Evolutionary conservation across 176 grass and related monocot species (phyloP).

Genomic region (Paspalum vaginatum): DNA sequence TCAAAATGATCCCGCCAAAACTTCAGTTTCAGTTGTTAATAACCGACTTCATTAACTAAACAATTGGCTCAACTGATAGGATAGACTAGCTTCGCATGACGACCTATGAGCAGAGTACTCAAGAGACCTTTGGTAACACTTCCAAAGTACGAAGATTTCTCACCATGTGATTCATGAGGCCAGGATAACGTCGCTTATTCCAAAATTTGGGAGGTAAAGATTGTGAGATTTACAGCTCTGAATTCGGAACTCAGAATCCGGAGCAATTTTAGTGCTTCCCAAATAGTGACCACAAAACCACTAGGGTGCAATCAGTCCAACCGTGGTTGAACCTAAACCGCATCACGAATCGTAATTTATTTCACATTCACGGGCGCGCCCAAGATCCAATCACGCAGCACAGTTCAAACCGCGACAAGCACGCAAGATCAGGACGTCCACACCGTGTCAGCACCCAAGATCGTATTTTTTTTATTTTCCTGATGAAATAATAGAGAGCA

Average conservation of each 20-base stretch:
- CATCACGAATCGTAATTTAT: slow-evolving; percentile 7
- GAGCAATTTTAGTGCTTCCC: too few relatives aligned
- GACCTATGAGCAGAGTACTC: neutral
- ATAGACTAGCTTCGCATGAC: neutral
- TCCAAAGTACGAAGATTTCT: neutral
- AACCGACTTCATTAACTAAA: neutral
- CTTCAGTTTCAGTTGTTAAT: neutral
- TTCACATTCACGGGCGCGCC: neutral
- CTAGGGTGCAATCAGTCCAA: neutral
- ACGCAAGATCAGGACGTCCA: slow-evolving; percentile 35
- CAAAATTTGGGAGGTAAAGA: neutral
- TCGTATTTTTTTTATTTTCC: neutral
- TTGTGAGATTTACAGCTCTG: neutral
- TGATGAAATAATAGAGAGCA: too few relatives aligned
- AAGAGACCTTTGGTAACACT: neutral
- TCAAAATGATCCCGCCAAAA: neutral
- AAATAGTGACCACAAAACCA: neutral
- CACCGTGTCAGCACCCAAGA: neutral
- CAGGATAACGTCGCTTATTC: neutral
- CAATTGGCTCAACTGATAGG: neutral
- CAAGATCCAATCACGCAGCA: slow-evolving; percentile 25
- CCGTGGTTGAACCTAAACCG: neutral
- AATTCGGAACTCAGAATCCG: neutral
- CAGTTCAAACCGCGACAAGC: neutral
- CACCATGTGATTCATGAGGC: neutral